A percentile compares a stretch with the other conserved stretches of the same genome.
phyloP scores from a whole-genome alignment of 805 yeast species.

The Dipodascopsis tothii region DNA sequence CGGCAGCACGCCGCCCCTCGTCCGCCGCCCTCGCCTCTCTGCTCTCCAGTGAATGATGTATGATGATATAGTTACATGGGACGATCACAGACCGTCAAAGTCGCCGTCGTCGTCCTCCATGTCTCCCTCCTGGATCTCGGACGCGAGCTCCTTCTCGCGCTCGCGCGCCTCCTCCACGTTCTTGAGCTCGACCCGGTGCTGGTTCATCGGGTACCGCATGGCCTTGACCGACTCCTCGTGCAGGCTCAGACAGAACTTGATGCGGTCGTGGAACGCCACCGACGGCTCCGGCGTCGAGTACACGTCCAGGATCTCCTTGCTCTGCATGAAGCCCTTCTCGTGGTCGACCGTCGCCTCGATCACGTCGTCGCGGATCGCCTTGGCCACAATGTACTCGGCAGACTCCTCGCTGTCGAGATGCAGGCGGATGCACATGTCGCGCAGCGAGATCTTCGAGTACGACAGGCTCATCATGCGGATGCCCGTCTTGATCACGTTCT shows the following conservation, averaged over 20 bases:
- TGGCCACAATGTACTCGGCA: conserved; percentile 93
- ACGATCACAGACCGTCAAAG: conserved; percentile 17
- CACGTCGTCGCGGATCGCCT: conserved; percentile 94
- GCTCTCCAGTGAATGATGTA: too few species aligned
- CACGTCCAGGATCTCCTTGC: conserved; percentile 75
- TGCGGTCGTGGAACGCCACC: conserved; percentile 82
- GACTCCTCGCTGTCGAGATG: conserved; percentile 90
- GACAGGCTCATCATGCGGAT: conserved; percentile 86
- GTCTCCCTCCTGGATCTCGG: conserved; percentile 40
- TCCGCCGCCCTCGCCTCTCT: too few species aligned
- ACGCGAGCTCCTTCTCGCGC: conserved; percentile 44
- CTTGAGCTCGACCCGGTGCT: conserved; percentile 44
- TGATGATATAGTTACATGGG: too few species aligned
- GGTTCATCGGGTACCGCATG: conserved; percentile 76
- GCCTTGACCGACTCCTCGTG: conserved; percentile 90
- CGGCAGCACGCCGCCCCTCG: too few species aligned
- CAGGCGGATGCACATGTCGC: conserved; percentile 87
- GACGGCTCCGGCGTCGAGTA: conserved; percentile 87
- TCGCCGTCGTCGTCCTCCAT: conserved; percentile 37
- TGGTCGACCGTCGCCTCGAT: conserved; percentile 92
- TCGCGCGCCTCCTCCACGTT: conserved; percentile 50
- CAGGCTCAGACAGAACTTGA: conserved; percentile 78
- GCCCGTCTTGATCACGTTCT: conserved; percentile 96
- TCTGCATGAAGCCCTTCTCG: conserved; percentile 83
- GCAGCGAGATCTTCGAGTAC: conserved; percentile 81